Conservation (phyloP, 2,329 filamentous ascomycete genomes). For the Verticillium zaregamsianum region DNA sequence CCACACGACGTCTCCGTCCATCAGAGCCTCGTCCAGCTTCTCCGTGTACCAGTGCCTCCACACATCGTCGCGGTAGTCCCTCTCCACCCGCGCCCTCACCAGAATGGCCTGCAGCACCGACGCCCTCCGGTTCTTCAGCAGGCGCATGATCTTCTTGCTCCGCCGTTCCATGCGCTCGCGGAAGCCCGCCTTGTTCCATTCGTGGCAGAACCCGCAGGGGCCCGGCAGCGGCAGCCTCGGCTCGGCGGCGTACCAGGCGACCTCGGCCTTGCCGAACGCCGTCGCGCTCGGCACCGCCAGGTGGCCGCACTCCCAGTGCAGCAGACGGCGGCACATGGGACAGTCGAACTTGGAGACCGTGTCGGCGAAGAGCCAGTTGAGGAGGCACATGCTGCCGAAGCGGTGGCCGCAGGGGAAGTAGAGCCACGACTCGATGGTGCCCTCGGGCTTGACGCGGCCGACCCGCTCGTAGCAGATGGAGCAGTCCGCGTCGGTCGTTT, state of each 20-base stretch:
- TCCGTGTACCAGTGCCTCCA: neutral
- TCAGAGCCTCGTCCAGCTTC: neutral
- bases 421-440: constrained; percentile 33
- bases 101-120: neutral
- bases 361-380: constrained; percentile 33
- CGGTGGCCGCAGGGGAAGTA: constrained; percentile 36
- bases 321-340: constrained; percentile 32
- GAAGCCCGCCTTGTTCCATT: neutral
- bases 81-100: neutral
- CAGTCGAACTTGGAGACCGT: constrained; percentile 30
- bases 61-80: neutral
- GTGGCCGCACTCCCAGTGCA: constrained; percentile 26
- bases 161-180: neutral
- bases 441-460: constrained; percentile 30
- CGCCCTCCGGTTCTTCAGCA: neutral
- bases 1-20: neutral
- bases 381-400: constrained; percentile 39
- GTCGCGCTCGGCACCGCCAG: constrained; percentile 22
- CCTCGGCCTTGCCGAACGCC: constrained; percentile 4
- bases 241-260: neutral
- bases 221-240: neutral
- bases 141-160: neutral
- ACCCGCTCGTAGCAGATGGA: constrained; percentile 40
- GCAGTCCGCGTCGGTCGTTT: constrained; percentile 20
- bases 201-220: neutral